Evolutionary conservation across 805 yeast species (phyloP).

Genomic region (Ogataea haglerorum): DNA sequence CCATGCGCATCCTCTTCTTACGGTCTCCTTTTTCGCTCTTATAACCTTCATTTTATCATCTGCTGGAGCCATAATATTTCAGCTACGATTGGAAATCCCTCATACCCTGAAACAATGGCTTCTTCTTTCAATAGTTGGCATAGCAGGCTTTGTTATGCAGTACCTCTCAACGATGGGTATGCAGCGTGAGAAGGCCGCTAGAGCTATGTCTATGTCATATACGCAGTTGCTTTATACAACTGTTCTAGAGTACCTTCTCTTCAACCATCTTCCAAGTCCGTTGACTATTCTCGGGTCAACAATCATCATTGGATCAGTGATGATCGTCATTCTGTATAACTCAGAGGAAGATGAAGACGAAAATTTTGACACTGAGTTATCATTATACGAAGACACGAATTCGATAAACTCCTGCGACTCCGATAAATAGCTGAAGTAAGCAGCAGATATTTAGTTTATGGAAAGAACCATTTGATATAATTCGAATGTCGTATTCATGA

Average conservation of each 20-base stretch:
- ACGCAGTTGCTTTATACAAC: slow-evolving; percentile 77
- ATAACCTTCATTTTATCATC: slow-evolving; percentile 54
- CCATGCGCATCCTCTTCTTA: slow-evolving; percentile 73
- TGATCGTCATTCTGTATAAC: slow-evolving; percentile 53
- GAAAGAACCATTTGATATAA: background rate
- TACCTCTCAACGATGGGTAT: slow-evolving; percentile 76
- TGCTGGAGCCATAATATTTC: slow-evolving; percentile 45
- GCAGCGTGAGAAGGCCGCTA: slow-evolving; percentile 75
- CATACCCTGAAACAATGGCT: slow-evolving; percentile 62
- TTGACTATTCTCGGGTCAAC: slow-evolving; percentile 68
- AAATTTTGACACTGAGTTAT: slow-evolving; percentile 1
- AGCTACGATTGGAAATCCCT: slow-evolving; percentile 59
- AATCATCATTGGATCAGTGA: slow-evolving; percentile 64
- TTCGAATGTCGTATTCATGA: slow-evolving; percentile 1
- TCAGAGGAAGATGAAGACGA: slow-evolving; percentile 24
- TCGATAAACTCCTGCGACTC: background rate
- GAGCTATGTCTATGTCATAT: slow-evolving; percentile 72
- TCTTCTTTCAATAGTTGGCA: slow-evolving; percentile 57
- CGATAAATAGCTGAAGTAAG: slow-evolving; percentile 3
- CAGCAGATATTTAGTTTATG: slow-evolving; percentile 1
- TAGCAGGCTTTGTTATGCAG: slow-evolving; percentile 82
- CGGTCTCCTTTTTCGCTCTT: slow-evolving; percentile 74
- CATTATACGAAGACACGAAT: background rate
- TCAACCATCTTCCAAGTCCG: slow-evolving; percentile 69
- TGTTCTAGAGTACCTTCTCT: slow-evolving; percentile 66